These are phyloP conservation scores for Chloropicon primus DNA, from an alignment of 139 green algal species.

Conservation along the genomic window DNA sequence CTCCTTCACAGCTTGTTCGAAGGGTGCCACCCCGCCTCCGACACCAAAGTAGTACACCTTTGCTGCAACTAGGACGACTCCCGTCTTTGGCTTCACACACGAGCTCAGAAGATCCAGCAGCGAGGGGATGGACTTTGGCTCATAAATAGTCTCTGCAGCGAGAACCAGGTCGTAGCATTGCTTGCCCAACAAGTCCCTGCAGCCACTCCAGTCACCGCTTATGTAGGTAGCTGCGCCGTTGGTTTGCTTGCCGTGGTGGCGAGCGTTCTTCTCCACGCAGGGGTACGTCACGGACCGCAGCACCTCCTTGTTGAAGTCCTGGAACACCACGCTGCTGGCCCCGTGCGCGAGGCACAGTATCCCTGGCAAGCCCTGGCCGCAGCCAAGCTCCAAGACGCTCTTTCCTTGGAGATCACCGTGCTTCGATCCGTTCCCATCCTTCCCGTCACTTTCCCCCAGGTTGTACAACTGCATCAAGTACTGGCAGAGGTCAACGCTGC, in stretches of 20 bases:
- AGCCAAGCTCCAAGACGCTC: constrained; percentile 76
- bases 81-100: constrained; percentile 22
- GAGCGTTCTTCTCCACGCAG: constrained; percentile 51
- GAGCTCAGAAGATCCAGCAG: constrained; percentile 48
- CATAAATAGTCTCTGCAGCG: constrained; percentile 73
- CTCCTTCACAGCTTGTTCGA: constrained; percentile 34
- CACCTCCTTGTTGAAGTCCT: constrained; percentile 78
- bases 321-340: constrained; percentile 19
- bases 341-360: constrained; percentile 56
- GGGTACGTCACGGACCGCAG: constrained; percentile 45
- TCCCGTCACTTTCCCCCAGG: background rate
- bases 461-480: constrained; percentile 29
- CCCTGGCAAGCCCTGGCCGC: constrained; percentile 76
- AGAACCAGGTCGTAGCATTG: constrained; percentile 62
- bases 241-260: background rate
- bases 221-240: background rate
- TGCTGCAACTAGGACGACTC: constrained; percentile 59
- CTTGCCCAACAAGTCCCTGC: constrained; percentile 9
- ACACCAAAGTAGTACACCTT: constrained; percentile 97
- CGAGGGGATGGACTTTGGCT: constrained; percentile 23
- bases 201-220: constrained; percentile 42
- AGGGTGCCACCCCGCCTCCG: constrained; percentile 60
- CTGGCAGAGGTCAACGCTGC: constrained; percentile 53
- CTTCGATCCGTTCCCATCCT: no score
- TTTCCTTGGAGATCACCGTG: constrained; percentile 27